These are phyloP conservation scores for Moelleriella libera DNA, from an alignment of 2,329 filamentous ascomycete species.

Conservation along the genomic window DNA sequence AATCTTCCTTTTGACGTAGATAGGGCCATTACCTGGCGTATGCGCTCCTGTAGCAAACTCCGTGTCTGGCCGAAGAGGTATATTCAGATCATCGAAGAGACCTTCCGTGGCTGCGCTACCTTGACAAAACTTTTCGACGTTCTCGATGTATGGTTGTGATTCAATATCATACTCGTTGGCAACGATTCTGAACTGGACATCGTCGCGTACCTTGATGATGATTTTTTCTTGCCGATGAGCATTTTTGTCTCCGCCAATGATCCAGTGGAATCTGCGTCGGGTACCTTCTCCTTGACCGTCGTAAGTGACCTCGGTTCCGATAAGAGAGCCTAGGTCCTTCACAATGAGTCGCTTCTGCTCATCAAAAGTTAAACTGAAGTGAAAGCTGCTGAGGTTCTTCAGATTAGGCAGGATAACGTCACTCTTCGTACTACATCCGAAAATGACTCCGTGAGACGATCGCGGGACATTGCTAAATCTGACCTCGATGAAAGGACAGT, in stretches of 20 bases:
- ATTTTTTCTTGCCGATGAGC: constrained; percentile 1
- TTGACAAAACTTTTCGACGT: constrained; percentile 6
- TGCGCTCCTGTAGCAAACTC: constrained; percentile 4
- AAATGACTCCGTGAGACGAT: constrained; percentile 6
- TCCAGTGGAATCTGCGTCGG: constrained; percentile 10
- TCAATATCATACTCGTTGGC: constrained; percentile 1
- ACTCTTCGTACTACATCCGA: constrained; percentile 6
- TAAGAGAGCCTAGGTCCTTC: constrained; percentile 8
- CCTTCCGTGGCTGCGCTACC: constrained; percentile 6
- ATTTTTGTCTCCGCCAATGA: constrained; percentile 7
- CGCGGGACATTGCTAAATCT: constrained; percentile 6
- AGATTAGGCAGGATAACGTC: constrained; percentile 6
- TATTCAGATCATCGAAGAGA: constrained; percentile 4
- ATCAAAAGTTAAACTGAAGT: constrained; percentile 11
- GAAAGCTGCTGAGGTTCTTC: constrained; percentile 3
- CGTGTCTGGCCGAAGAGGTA: constrained; percentile 3
- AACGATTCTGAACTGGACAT: constrained; percentile 5
- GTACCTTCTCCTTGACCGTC: constrained; percentile 5
- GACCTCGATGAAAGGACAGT: constrained; percentile 3
- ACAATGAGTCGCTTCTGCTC: constrained; percentile 6
- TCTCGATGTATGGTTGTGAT: constrained; percentile 8
- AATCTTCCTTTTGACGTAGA: constrained; percentile 6
- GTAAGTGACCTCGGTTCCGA: constrained; percentile 12
- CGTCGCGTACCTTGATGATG: constrained; percentile 2
- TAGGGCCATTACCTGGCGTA: constrained; percentile 4